Base-by-base conservation (phyloP, 768 basidiomycete genomes). In the Trametes cinnabarina region DNA sequence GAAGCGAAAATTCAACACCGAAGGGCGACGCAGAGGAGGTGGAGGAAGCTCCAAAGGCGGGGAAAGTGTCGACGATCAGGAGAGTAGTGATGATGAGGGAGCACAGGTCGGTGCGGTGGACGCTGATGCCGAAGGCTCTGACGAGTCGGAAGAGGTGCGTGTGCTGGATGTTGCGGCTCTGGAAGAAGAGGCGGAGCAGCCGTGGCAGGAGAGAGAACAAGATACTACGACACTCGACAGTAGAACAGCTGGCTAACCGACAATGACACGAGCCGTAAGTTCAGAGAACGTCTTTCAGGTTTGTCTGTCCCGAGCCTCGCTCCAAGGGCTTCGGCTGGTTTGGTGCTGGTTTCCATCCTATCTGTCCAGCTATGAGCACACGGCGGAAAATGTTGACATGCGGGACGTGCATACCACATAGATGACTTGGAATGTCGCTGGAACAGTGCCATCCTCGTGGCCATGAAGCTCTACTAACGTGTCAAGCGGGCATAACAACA, bases 361-460 rank as follows among this genome's bases (percentile, higher is more conserved):
- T 91, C 90, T 90, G 61, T 15, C 14, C 25, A 19, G 19, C 11
- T 14, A 14, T 23, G n/a, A 46, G 22, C 6, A 10, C 41, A 40
- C 48, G 10, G 41, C 2, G 15, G 11, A 15, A 6, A 26, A 12
- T 26, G 23, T 23, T 8, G 19, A 14, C 44, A 2, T 8, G 7
- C 4, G 23, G 15, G 5, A 52, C 40, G 30, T 44, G 72, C 80
- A 61, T 62, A 92, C 96, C 82, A 98, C 87, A 71, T 91, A 97
- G 55, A 98, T 93, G 46, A 98, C 78, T 69, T 98, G 93, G 73
- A 98, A 99, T 6, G 97, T 99, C 15, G 97, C 97, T 3, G 95
- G 91, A 34, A 98, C 78, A 12, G 81, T 80, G 15, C 92, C 92
- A 66, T 94, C 90, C 66, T 87, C 84, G 56, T 86, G 78, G 9